A percentile compares a stretch with the other conserved stretches of the same genome.
Conservation (phyloP, 2,329 filamentous ascomycete genomes). For the Ophiostoma angusticollis region DNA sequence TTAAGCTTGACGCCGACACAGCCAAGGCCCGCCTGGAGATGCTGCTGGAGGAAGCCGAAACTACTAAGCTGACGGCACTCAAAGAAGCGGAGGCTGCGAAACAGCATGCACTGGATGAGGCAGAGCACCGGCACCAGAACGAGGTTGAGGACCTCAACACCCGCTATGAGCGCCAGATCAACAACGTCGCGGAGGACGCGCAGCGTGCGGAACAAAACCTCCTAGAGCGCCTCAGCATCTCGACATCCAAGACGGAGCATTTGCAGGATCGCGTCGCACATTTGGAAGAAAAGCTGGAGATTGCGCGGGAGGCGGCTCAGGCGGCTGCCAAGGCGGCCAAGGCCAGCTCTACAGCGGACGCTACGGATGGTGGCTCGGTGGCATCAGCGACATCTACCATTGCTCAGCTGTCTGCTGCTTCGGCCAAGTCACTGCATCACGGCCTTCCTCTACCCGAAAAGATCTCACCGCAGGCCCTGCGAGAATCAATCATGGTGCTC, state of each 20-base stretch:
- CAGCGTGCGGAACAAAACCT: slow-evolving; percentile 69
- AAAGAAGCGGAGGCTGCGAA: slow-evolving; percentile 20
- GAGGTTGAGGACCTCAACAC: slow-evolving; percentile 62
- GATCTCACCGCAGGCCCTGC: slow-evolving; percentile 85
- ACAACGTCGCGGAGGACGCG: slow-evolving; percentile 66
- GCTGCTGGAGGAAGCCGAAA: slow-evolving; percentile 68
- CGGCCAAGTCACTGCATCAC: slow-evolving; percentile 25
- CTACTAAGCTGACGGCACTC: slow-evolving; percentile 34
- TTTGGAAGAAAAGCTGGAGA: slow-evolving; percentile 80
- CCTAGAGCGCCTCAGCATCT: slow-evolving; percentile 66
- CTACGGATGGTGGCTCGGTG: slow-evolving; percentile 7
- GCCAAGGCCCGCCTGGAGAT: slow-evolving; percentile 71
- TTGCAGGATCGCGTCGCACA: slow-evolving; percentile 74
- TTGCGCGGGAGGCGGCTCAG: slow-evolving; percentile 75
- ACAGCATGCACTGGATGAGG: slow-evolving; percentile 33
- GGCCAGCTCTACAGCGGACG: slow-evolving; percentile 19
- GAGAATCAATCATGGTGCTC: slow-evolving; percentile 89
- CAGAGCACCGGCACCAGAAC: slow-evolving; percentile 48
- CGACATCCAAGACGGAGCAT: slow-evolving; percentile 72
- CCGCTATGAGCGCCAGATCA: slow-evolving; percentile 61
- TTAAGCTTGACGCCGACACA: slow-evolving; percentile 68
- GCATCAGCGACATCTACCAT: slow-evolving; percentile 10
- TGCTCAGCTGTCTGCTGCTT: slow-evolving; percentile 17
- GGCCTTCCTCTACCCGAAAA: slow-evolving; percentile 55
- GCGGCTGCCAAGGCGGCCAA: slow-evolving; percentile 69